Percentiles rank a stretch among this genome's conserved stretches.
phyloP scores from a whole-genome alignment of 768 basidiomycete species.

The Tylopilus vinaceipallidus region DNA sequence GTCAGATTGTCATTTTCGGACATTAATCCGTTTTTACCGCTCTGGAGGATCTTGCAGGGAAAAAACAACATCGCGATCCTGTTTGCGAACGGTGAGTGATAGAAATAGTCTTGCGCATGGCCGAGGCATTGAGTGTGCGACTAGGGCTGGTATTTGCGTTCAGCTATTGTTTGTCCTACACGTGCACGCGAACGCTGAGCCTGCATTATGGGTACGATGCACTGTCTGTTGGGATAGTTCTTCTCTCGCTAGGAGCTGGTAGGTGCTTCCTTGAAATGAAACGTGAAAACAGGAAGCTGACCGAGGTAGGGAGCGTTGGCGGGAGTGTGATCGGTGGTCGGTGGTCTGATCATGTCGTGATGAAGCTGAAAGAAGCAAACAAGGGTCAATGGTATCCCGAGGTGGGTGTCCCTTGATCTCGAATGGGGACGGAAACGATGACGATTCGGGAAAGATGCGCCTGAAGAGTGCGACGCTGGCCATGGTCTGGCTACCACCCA shows the following conservation, averaged over 20 bases:
- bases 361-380: slow-evolving; percentile 40
- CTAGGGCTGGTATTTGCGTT: slow-evolving; percentile 71
- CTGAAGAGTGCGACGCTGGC: slow-evolving; percentile 59
- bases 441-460: slow-evolving; percentile 55
- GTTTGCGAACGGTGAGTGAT: slow-evolving; percentile 25
- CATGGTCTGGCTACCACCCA: slow-evolving; percentile 53
- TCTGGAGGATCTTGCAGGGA: slow-evolving; percentile 54
- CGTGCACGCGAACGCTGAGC: slow-evolving; percentile 67
- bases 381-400: slow-evolving; percentile 59
- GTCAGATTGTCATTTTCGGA: slow-evolving; percentile 62
- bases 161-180: slow-evolving; percentile 70
- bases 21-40: slow-evolving; percentile 71
- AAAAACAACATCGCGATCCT: slow-evolving; percentile 69
- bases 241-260: slow-evolving; percentile 75
- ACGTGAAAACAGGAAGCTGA: background rate
- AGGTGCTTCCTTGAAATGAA: slow-evolving; percentile 13
- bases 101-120: background rate
- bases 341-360: slow-evolving; percentile 53
- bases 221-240: slow-evolving; percentile 70
- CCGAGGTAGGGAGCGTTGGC: slow-evolving; percentile 40
- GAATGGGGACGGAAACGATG: background rate
- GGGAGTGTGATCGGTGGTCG: slow-evolving; percentile 59
- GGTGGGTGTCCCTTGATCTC: slow-evolving; percentile 37
- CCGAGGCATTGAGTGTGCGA: slow-evolving; percentile 7
- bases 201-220: slow-evolving; percentile 63